phyloP scores from a whole-genome alignment of 2,329 filamentous ascomycete genomes.

The Aspergillus pseudoglaucus region DNA sequence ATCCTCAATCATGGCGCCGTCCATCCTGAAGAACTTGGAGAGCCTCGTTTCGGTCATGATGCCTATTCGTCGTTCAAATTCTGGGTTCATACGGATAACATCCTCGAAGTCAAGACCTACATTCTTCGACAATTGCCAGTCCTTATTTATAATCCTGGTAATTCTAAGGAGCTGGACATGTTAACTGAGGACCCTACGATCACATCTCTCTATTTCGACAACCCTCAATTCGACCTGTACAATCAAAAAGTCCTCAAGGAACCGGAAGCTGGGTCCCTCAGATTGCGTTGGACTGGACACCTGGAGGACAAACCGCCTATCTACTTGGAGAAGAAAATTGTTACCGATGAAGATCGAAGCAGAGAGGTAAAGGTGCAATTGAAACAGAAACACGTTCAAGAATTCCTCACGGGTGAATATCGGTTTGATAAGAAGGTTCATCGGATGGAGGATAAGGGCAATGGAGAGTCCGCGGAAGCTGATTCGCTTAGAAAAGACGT shows the following conservation, averaged over 20 bases:
- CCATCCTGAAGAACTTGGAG: conserved; percentile 49
- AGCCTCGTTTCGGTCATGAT: conserved; percentile 50
- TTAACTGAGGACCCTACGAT: conserved; percentile 76
- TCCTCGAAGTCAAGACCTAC: conserved; percentile 93
- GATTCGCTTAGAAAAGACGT: conserved; percentile 66
- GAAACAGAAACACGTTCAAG: conserved; percentile 89
- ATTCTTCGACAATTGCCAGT: conserved; percentile 86
- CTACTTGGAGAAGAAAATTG: conserved; percentile 80
- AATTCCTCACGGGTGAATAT: conserved; percentile 81
- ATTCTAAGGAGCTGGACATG: conserved; percentile 73
- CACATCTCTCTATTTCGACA: conserved; percentile 95
- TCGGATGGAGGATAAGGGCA: conserved; percentile 73
- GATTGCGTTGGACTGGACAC: conserved; percentile 87
- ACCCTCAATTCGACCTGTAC: conserved; percentile 76
- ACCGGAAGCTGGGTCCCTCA: conserved; percentile 70
- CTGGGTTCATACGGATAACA: conserved; percentile 93
- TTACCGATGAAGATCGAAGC: conserved; percentile 68
- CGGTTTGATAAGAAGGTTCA: conserved; percentile 83
- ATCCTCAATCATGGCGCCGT: conserved; percentile 47
- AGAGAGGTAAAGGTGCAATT: conserved; percentile 74
- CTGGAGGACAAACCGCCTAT: conserved; percentile 73
- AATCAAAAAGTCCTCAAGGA: conserved; percentile 72
- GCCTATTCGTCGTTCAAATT: conserved; percentile 85
- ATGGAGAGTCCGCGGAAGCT: conserved; percentile 59
- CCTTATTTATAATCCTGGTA: conserved; percentile 83